phyloP scores from a whole-genome alignment of 305 asterid genomes.

The Fraxinus paxiana region DNA sequence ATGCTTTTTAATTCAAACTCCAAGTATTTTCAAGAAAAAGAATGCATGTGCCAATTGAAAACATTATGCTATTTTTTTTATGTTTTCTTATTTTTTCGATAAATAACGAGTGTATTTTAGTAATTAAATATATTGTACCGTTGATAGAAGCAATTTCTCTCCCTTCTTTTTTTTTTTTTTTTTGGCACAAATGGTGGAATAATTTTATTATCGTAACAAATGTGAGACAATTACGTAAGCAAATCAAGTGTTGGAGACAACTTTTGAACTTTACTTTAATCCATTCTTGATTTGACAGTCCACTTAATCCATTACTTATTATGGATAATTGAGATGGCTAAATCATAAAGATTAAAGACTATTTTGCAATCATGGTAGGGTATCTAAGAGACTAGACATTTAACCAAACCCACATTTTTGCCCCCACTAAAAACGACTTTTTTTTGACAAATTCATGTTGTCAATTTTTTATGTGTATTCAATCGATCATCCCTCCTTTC shows the following conservation, averaged over 20 bases:
- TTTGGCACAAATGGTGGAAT: neutral
- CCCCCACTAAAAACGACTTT: neutral
- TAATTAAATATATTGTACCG: neutral
- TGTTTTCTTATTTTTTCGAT: neutral
- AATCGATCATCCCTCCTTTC: neutral
- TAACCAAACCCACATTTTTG: neutral
- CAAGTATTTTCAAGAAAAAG: too few species aligned
- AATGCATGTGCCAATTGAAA: neutral
- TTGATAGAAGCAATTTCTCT: neutral
- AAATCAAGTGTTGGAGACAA: neutral
- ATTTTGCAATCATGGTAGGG: neutral
- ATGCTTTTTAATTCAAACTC: too few species aligned
- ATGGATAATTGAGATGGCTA: too few species aligned
- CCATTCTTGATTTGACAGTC: neutral
- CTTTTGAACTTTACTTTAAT: neutral
- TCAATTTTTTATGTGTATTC: neutral
- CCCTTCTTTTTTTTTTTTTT: neutral
- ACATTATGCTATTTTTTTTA: too few species aligned
- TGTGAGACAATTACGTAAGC: neutral
- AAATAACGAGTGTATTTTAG: neutral
- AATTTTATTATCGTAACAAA: neutral
- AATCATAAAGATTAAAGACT: too few species aligned
- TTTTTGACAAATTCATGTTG: neutral
- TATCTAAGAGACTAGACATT: neutral
- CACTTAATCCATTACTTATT: neutral